phyloP scores from a whole-genome alignment of 1,284 basidiomycete genomes.

The Boletus mariae region DNA sequence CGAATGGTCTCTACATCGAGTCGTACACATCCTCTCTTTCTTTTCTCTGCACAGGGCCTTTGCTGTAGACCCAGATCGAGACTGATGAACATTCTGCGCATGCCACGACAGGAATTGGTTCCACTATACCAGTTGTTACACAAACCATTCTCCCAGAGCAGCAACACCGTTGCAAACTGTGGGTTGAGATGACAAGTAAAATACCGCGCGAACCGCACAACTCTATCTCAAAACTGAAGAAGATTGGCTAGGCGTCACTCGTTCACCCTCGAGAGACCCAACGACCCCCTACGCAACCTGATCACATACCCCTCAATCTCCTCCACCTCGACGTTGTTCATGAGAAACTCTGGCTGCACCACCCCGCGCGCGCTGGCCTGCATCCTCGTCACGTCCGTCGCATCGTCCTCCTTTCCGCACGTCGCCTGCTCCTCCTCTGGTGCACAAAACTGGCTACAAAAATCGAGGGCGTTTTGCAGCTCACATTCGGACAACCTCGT shows the following conservation, averaged over 20 bases:
- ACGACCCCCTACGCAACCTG: constrained; percentile 41
- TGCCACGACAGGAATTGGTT: not conserved
- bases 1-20: no score
- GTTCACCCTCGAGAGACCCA: constrained; percentile 38
- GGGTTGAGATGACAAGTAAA: no score
- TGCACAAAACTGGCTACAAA: constrained; percentile 51
- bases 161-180: no score
- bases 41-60: no score
- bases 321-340: constrained; percentile 54
- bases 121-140: no score
- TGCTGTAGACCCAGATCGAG: not conserved
- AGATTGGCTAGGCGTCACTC: no score
- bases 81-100: no score
- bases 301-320: constrained; percentile 47
- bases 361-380: constrained; percentile 53
- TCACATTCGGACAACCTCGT: constrained; percentile 63
- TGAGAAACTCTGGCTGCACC: constrained; percentile 48
- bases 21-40: no score
- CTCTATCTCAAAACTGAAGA: no score
- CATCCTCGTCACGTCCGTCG: constrained; percentile 25
- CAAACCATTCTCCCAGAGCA: no score
- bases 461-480: constrained; percentile 60
- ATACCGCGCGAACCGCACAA: no score
- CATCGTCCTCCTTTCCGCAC: constrained; percentile 16
- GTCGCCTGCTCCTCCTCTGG: constrained; percentile 15